Base-by-base conservation (phyloP, 2,329 filamentous ascomycete genomes). In the Fusarium nanum region DNA sequence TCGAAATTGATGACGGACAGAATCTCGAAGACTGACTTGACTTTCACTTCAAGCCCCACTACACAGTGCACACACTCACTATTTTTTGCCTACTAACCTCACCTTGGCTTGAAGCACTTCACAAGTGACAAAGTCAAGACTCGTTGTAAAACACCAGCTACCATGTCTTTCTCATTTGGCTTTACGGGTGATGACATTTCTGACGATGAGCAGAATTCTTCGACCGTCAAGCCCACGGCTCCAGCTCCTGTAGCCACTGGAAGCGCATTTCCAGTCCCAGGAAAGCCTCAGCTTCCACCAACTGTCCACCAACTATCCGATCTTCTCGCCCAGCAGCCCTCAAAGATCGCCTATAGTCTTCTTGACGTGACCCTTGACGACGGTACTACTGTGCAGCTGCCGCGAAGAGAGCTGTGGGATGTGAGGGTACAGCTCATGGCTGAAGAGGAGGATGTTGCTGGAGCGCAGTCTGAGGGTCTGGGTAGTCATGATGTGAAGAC, bases 381-480 rank as follows among this genome's bases (percentile, higher is more conserved):
- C 66, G 85, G 85, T 12, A 80, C 82, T 48, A 80, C 75, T 5
- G 76, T 91, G 12, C 80, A 78, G 40, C 83, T 96, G 10, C 92
- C 92, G 0, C 88, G 92, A 41, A 87, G 93, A 62, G 92, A 94
- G 77, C 84, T 96, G 47, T 95, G 92, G 88, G 93, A 96, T 76
- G 90, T 95, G 41, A 87, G 91, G 34, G 85, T 94, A 40, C 93
- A 96, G 82, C 83, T 96, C 62, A 94, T 95, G 90, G 91, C 92
- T 25, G 89, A 91, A 77, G 88, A 89, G 41, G 88, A 87, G 42
- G 82, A 81, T 49, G 76, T 77, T 40, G 76, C 78, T 28, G 79
- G 79, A 34, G 65, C 61, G 44, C 76, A 80, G 46, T 75, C 68
- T 16, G 79, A 83, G 68, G 85, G 86, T 3, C 82, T 93, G 37